Evolutionary conservation across 805 yeast species (phyloP).

Genomic region (Ogataea degrootiae): DNA sequence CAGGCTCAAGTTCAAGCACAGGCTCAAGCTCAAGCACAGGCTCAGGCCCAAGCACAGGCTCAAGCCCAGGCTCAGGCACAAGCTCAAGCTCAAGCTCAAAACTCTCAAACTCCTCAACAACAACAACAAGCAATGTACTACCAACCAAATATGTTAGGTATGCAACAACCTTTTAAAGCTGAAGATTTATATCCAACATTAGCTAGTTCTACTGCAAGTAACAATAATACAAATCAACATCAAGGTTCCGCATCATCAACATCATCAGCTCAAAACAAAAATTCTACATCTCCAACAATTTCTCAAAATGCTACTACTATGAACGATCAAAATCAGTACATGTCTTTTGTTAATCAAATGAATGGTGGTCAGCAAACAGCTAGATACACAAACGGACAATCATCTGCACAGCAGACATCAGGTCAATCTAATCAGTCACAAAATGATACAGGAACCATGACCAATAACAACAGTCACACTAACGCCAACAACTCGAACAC

Average conservation of each 20-base stretch:
- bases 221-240: background rate
- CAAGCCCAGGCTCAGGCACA: slow-evolving; percentile 9
- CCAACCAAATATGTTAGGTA: slow-evolving; percentile 13
- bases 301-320: slow-evolving; percentile 17
- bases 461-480: slow-evolving; percentile 1
- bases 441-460: slow-evolving; percentile 6
- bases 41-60: slow-evolving; percentile 4
- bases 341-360: slow-evolving; percentile 18
- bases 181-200: slow-evolving; percentile 22
- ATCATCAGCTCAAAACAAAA: slow-evolving; percentile 12
- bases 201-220: slow-evolving; percentile 3
- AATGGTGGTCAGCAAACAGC: slow-evolving; percentile 13
- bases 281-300: slow-evolving; percentile 20
- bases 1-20: slow-evolving; percentile 10
- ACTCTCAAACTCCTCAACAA: background rate
- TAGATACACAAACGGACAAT: slow-evolving; percentile 15
- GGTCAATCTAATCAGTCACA: background rate
- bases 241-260: slow-evolving; percentile 11
- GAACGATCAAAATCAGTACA: slow-evolving; percentile 18
- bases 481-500: background rate
- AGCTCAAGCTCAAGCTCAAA: background rate
- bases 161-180: slow-evolving; percentile 20
- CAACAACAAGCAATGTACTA: slow-evolving; percentile 11
- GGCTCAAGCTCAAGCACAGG: slow-evolving; percentile 3
- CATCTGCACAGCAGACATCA: slow-evolving; percentile 1